A percentile compares a stretch with the other conserved stretches of the same genome.
Conservation (phyloP, 2,329 filamentous ascomycete species). For the Diplodia mutila region DNA sequence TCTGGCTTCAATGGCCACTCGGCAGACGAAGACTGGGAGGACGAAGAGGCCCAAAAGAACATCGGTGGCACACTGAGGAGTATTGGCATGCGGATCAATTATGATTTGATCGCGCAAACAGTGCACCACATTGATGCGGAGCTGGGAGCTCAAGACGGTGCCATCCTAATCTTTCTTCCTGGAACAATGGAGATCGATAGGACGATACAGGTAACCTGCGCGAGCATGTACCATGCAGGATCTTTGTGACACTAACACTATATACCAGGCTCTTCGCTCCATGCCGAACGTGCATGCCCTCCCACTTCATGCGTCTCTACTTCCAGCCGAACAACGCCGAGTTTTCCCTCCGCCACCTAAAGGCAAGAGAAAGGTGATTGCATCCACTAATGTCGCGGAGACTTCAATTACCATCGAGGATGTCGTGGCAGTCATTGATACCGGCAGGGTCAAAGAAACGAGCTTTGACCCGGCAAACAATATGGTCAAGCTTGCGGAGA, state of each 20-base stretch:
- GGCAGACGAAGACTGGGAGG: conserved; percentile 57
- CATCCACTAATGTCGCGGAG: conserved; percentile 95
- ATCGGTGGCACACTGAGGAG: conserved; percentile 48
- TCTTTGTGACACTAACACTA: background rate
- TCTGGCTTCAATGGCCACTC: conserved; percentile 67
- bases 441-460: conserved; percentile 93
- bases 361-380: conserved; percentile 88
- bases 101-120: conserved; percentile 79
- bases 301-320: conserved; percentile 87
- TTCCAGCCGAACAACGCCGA: conserved; percentile 82
- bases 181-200: conserved; percentile 90
- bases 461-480: conserved; percentile 90
- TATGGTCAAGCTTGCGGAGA: conserved; percentile 92
- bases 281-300: conserved; percentile 71
- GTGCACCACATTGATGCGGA: conserved; percentile 81
- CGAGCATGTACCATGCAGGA: background rate
- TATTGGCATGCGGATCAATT: conserved; percentile 81
- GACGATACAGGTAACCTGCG: conserved; percentile 59
- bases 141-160: conserved; percentile 73
- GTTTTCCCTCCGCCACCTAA: conserved; percentile 78
- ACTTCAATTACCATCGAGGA: conserved; percentile 99
- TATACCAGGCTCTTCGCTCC: conserved; percentile 58
- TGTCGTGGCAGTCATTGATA: conserved; percentile 94
- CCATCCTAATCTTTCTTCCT: conserved; percentile 93
- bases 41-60: conserved; percentile 49